phyloP scores from a whole-genome alignment of 1,284 basidiomycete species.

The Marasmius tenuissimus region DNA sequence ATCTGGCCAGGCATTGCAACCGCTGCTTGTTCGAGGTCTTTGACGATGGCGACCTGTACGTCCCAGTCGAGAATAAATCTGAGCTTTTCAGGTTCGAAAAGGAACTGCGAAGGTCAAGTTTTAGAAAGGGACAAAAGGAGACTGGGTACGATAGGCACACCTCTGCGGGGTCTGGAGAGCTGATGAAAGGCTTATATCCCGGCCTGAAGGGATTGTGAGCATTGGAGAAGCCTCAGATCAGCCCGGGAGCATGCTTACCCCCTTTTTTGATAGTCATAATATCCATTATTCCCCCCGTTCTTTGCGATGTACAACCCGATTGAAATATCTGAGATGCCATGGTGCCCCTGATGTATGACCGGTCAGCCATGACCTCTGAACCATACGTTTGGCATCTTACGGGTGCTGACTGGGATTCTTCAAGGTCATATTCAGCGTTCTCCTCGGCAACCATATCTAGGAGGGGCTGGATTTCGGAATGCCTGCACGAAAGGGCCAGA shows the following conservation, averaged over 20 bases:
- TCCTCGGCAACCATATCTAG: not conserved
- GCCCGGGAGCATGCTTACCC: not conserved
- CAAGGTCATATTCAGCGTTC: not conserved
- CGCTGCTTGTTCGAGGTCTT: slow-evolving; percentile 3
- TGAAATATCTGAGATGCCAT: not conserved
- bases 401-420: not conserved
- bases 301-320: not conserved
- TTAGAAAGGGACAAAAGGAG: not conserved
- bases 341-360: not conserved
- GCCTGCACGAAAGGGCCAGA: not conserved
- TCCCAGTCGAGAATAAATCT: slow-evolving; percentile 6
- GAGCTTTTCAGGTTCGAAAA: slow-evolving; percentile 6
- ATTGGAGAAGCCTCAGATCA: not conserved
- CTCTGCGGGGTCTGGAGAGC: slow-evolving; percentile 5
- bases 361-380: not conserved
- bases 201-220: not conserved
- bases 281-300: not conserved
- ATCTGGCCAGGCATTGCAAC: not conserved
- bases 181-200: slow-evolving; percentile 1
- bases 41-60: slow-evolving; percentile 1
- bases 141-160: not conserved
- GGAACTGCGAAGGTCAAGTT: not conserved
- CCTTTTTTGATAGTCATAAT: slow-evolving; percentile 4
- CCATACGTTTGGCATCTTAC: not conserved
- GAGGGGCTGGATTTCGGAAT: not conserved